Base-by-base conservation (phyloP, 805 yeast genomes). In the Pichia pseudocactophila region DNA sequence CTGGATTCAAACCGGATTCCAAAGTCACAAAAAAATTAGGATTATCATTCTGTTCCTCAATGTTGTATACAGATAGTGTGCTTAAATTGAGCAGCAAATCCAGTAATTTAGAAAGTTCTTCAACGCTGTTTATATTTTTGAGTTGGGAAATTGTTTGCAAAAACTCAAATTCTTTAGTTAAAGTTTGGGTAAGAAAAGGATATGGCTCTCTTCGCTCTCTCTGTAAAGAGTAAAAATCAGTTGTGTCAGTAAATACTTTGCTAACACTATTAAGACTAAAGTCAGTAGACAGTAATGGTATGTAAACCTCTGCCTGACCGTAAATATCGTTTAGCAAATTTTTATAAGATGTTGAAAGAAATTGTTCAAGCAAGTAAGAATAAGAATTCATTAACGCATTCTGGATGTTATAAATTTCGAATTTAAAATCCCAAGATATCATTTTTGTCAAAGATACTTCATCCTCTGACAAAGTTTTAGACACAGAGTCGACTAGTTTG, bases 11-110 rank as follows among this genome's bases (percentile, higher is more conserved):
- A 2, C 87, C 96, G 2, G 85, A 69, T 43, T 84, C 88, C 30
- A 76, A 81, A 2, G 88, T 74, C 6, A 86, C 83, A 57, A 76
- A 87, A 3, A 59, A 61, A 53, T 88, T 86, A 54, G 78, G 73
- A 54, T 88, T 89, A 2, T 63, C 66, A 3, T 60, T 57, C 69
- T 80, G 84, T 4, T 69, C 71, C 30, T 67, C 71, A 26, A 64
- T 58, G 0, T 64, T 59, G 5, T 65, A 70, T 1, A 52, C 44
- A 2, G 81, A 69, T 11, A 80, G 52, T 10, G 59, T 53, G 6
- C 77, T 58, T 8, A 73, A 57, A 3, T 51, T 49, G 1, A 68
- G 49, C 6, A 77, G 50, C n/a, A 65, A 43, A 8, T 59, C 53
- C 2, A 54, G 28, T 4, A 66, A 30, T 9, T 41, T 17, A 8